phyloP scores from a whole-genome alignment of 129 eudicot genomes.

The Arctium minus region DNA sequence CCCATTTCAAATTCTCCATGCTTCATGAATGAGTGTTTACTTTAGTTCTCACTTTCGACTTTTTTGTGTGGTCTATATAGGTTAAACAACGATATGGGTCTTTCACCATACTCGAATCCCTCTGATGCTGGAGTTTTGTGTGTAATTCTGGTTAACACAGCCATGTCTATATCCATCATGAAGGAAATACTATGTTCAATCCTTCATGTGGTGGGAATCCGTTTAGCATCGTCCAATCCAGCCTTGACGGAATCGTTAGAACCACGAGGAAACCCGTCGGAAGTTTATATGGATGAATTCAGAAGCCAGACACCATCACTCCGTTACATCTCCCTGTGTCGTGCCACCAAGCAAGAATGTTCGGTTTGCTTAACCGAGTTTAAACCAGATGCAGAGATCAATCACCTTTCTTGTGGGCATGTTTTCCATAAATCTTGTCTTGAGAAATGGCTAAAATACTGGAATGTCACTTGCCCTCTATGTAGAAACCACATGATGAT shows the following conservation, averaged over 20 bases:
- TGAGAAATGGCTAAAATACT: conserved; percentile 66
- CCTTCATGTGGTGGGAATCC: conserved; percentile 57
- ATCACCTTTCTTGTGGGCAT: conserved; percentile 70
- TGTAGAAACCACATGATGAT: conserved; percentile 61
- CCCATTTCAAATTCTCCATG: neutral
- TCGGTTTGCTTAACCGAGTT: conserved; percentile 74
- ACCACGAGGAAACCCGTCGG: conserved; percentile 40
- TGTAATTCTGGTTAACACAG: conserved; percentile 62
- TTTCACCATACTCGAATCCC: conserved; percentile 57
- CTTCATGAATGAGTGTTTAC: neutral
- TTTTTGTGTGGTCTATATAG: conserved; percentile 19
- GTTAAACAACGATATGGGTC: conserved; percentile 53
- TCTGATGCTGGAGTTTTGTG: conserved; percentile 69
- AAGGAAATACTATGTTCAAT: conserved; percentile 48
- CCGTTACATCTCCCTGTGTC: conserved; percentile 40
- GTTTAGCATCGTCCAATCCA: conserved; percentile 34
- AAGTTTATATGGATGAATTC: conserved; percentile 62
- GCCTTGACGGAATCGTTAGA: conserved; percentile 28
- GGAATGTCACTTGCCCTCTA: conserved; percentile 73
- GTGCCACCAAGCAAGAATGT: conserved; percentile 52
- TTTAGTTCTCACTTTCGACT: neutral
- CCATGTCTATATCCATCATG: conserved; percentile 52
- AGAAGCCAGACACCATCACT: conserved; percentile 47
- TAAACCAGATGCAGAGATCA: conserved; percentile 54
- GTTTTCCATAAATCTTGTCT: conserved; percentile 64